Percentiles rank a stretch among this genome's conserved stretches.
Conservation (phyloP, 805 yeast genomes). For the Lipomyces yamadae region DNA sequence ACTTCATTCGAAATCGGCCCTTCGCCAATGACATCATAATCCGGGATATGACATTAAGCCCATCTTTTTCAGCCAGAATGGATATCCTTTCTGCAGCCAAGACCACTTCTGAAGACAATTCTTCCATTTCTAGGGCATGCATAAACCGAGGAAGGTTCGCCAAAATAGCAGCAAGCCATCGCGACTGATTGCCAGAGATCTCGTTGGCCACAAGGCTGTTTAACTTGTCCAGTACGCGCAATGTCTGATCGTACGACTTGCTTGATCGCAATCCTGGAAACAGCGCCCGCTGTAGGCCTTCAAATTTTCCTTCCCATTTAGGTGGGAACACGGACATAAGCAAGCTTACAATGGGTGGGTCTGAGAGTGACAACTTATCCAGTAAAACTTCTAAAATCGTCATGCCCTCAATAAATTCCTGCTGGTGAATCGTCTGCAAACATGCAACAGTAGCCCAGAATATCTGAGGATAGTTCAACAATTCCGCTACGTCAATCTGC, state of each 20-base stretch:
- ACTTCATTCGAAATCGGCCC: constrained; percentile 82
- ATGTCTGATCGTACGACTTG: constrained; percentile 75
- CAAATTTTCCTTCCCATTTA: constrained; percentile 93
- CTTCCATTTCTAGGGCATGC: constrained; percentile 70
- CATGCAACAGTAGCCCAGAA: constrained; percentile 97
- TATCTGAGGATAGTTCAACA: constrained; percentile 87
- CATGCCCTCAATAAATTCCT: constrained; percentile 85
- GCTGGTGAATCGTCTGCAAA: constrained; percentile 85
- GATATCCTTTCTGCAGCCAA: constrained; percentile 63
- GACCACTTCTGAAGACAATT: constrained; percentile 56
- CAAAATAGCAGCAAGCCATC: constrained; percentile 72
- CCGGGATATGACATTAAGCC: constrained; percentile 65
- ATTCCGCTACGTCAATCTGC: constrained; percentile 73
- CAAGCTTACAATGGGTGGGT: constrained; percentile 83
- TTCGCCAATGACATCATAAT: constrained; percentile 77
- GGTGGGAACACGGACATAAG: constrained; percentile 87
- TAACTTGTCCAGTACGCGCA: constrained; percentile 73
- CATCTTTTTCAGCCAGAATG: constrained; percentile 61
- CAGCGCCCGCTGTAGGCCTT: constrained; percentile 80
- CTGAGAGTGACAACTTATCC: constrained; percentile 82
- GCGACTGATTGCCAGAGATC: constrained; percentile 69
- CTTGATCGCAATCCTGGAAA: constrained; percentile 84
- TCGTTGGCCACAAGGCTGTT: constrained; percentile 70
- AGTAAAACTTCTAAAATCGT: constrained; percentile 82
- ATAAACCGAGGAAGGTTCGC: constrained; percentile 84